These are phyloP conservation scores for Pichia cabralensis DNA, from an alignment of 805 yeast genomes.

Conservation along the genomic window DNA sequence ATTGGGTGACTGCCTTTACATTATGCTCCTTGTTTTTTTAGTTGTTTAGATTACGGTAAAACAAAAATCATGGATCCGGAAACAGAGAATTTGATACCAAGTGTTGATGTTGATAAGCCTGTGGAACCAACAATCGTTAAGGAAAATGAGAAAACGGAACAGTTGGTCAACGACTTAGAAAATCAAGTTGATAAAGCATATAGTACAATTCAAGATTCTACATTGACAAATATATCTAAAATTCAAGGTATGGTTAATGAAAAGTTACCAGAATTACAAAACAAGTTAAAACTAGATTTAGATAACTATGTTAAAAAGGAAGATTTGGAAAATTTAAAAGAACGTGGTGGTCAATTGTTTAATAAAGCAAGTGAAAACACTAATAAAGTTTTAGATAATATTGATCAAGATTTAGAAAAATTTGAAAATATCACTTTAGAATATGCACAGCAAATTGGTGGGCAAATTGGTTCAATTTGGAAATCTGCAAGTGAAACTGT, in stretches of 20 bases:
- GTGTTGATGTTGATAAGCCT: not conserved
- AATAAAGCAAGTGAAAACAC: conserved; percentile 31
- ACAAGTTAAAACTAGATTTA: conserved; percentile 12
- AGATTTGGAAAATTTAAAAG: conserved; percentile 17
- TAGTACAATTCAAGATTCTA: conserved; percentile 32
- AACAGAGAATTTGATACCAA: conserved; percentile 3
- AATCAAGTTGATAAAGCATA: conserved; percentile 31
- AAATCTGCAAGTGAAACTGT: no score
- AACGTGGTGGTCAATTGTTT: conserved; percentile 18
- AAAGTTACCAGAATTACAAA: conserved; percentile 25
- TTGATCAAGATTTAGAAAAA: conserved; percentile 65
- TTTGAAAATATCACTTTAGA: conserved; percentile 62
- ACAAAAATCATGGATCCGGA: conserved; percentile 7
- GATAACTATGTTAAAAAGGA: conserved; percentile 12
- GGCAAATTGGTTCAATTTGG: conserved; percentile 47
- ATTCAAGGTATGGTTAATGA: conserved; percentile 16
- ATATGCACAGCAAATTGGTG: conserved; percentile 48
- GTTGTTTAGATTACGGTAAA: no score
- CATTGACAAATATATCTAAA: conserved; percentile 27
- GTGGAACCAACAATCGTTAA: conserved; percentile 6
- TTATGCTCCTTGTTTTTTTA: no score
- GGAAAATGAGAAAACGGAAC: conserved; percentile 39
- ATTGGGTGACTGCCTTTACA: no score
- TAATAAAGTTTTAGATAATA: conserved; percentile 54
- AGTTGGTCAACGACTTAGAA: conserved; percentile 46